Base-by-base conservation (phyloP, 2,329 filamentous ascomycete species). In the Lecanosticta acicola region DNA sequence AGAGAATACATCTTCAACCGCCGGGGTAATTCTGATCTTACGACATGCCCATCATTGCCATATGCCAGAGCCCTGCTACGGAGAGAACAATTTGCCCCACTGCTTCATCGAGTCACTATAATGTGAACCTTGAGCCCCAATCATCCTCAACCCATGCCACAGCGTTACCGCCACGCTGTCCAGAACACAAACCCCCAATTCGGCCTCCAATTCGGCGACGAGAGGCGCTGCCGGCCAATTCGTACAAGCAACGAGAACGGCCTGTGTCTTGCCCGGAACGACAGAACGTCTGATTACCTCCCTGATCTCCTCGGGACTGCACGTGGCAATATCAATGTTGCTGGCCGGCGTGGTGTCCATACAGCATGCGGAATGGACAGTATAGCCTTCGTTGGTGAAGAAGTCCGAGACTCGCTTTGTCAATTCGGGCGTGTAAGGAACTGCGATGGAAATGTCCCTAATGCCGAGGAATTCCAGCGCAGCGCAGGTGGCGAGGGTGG, bases 161-260 rank as follows among this genome's bases (percentile, higher is more conserved):
- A 61, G 54, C 5, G 63, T 65, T 2, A 63, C 62, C 7, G 59
- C 58, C 43, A 65, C 61, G 43, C 64, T 66, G 16, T 64, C 62
- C 32, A 66, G 50, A 26, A 66, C 56, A 7, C 57, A 46, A 39
- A 61, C 59, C 8, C 56, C 58, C 13, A 60, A 41, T 41, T 60
- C 59, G 14, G 29, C 35, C 48, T 66, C 64, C 44, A 65, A 45
- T 41, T 62, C 57, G 13, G 56, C 59, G 4, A 57, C 60, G 7
- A 61, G 54, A 29, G 45, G 45, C 16, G 60, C 59, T 8, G 56
- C 61, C 7, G 63, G 58, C 53, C 62, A 58, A 49, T 66, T 66
- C 10, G 64, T 66, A 39, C 64, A 63, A 10, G 61, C 61, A 29
- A 62, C 58, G 40, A 65, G 50, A 33, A 65, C 55, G 17, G 60